Conservation (phyloP, 805 yeast species). For the Candida insectorum region DNA sequence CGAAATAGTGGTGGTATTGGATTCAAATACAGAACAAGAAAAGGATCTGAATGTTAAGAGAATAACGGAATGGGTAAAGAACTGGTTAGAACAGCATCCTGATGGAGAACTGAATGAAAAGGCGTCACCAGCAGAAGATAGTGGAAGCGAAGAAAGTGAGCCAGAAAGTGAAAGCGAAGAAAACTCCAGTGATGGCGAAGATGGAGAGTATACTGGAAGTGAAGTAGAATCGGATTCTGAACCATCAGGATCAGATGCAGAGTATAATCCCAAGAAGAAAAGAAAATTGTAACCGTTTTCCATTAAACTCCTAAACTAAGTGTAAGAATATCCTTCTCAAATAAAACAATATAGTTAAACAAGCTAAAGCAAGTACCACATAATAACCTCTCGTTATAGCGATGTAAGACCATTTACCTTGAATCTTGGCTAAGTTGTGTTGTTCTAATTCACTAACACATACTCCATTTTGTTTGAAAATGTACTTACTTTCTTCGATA, state of each 20-base stretch:
- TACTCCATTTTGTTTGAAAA: slow-evolving; percentile 59
- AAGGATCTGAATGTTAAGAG: slow-evolving; percentile 82
- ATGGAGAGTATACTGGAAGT: neutral
- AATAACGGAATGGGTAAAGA: slow-evolving; percentile 66
- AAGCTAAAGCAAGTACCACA: slow-evolving; percentile 29
- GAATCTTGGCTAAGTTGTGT: slow-evolving; percentile 58
- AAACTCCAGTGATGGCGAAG: slow-evolving; percentile 2
- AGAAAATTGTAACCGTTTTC: neutral
- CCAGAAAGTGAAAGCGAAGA: slow-evolving; percentile 6
- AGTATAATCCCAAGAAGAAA: neutral
- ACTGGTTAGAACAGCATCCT: slow-evolving; percentile 62
- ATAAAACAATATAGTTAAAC: slow-evolving; percentile 30
- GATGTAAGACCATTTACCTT: slow-evolving; percentile 53
- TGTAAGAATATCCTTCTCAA: slow-evolving; percentile 27
- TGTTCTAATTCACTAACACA: slow-evolving; percentile 66
- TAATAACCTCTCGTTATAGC: slow-evolving; percentile 52
- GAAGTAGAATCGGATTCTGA: slow-evolving; percentile 1
- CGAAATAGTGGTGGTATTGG: slow-evolving; percentile 77
- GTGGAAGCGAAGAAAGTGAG: slow-evolving; percentile 11
- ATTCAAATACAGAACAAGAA: slow-evolving; percentile 68
- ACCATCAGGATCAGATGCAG: neutral
- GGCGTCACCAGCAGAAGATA: slow-evolving; percentile 13
- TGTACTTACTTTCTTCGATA: slow-evolving; percentile 62
- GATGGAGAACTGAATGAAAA: slow-evolving; percentile 31
- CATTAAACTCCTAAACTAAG: slow-evolving; percentile 8